Conservation (phyloP, 2,329 filamentous ascomycete species). For the Aspergillus ustus region DNA sequence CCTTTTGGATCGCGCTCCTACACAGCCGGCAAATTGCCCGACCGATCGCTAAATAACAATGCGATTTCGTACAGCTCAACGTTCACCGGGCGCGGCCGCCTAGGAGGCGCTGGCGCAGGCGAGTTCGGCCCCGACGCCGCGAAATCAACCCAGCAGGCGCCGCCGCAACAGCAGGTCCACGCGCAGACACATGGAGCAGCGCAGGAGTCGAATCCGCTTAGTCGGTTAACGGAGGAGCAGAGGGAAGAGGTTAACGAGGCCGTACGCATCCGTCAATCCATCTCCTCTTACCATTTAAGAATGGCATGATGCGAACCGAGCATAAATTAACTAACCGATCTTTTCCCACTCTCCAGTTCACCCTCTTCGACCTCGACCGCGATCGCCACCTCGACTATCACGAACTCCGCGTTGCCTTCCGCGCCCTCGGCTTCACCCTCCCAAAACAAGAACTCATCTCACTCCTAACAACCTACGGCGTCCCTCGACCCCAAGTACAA, state of each 20-base stretch:
- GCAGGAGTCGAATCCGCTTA: constrained; percentile 55
- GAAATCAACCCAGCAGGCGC: constrained; percentile 35
- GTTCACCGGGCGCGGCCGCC: constrained; percentile 44
- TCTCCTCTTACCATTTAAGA: background rate
- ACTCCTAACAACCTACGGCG: constrained; percentile 80
- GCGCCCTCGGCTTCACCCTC: constrained; percentile 91
- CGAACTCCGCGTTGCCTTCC: constrained; percentile 95
- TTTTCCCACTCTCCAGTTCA: constrained; percentile 64
- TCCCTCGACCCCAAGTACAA: constrained; percentile 65
- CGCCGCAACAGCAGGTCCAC: constrained; percentile 41
- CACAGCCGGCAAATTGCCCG: constrained; percentile 58
- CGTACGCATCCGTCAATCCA: constrained; percentile 57
- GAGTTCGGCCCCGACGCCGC: constrained; percentile 35
- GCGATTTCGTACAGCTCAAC: constrained; percentile 50
- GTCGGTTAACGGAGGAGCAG: constrained; percentile 79
- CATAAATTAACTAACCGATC: background rate
- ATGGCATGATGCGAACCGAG: background rate
- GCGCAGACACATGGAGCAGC: constrained; percentile 49
- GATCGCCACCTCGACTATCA: constrained; percentile 95
- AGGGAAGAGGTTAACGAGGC: constrained; percentile 92
- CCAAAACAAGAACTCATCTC: constrained; percentile 82
- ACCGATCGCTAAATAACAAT: constrained; percentile 49
- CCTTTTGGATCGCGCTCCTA: constrained; percentile 60
- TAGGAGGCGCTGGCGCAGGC: constrained; percentile 32
- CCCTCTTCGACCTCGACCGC: constrained; percentile 95